Evolutionary conservation across 169 alveolate genomes (phyloP).

Genomic region (Cryptosporidium ubiquitum): DNA sequence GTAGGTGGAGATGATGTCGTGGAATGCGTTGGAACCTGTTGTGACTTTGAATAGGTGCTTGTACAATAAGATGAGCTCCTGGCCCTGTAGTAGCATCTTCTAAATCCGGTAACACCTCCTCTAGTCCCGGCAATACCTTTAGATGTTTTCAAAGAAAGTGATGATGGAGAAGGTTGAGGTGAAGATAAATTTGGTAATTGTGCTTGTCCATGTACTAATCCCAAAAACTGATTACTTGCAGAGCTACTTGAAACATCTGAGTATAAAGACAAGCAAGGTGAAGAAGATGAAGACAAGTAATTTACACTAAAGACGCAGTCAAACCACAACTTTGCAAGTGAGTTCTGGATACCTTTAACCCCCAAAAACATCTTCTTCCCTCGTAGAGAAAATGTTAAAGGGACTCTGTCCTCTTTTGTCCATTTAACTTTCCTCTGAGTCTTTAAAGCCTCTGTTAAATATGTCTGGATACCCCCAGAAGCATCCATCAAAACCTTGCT

Average conservation of each 20-base stretch:
- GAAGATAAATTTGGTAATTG: background rate
- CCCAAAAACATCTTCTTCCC: constrained; percentile 45
- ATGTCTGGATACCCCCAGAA: constrained; percentile 29
- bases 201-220: background rate
- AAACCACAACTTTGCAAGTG: constrained; percentile 54
- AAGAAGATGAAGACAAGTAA: background rate
- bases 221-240: background rate
- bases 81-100: background rate
- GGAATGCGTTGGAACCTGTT: background rate
- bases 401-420: constrained; percentile 61
- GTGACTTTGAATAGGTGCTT: background rate
- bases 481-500: constrained; percentile 5
- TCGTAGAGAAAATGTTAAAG: constrained; percentile 54
- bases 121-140: background rate
- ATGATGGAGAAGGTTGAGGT: background rate
- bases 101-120: background rate
- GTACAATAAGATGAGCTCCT: background rate
- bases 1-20: background rate
- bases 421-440: constrained; percentile 62
- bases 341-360: constrained; percentile 26
- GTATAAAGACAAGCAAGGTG: background rate
- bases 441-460: constrained; percentile 46
- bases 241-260: background rate
- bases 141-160: background rate
- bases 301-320: constrained; percentile 34